Evolutionary conservation across 23 red algal species (phyloP).

Genomic region (Gracilariopsis chorda): DNA sequence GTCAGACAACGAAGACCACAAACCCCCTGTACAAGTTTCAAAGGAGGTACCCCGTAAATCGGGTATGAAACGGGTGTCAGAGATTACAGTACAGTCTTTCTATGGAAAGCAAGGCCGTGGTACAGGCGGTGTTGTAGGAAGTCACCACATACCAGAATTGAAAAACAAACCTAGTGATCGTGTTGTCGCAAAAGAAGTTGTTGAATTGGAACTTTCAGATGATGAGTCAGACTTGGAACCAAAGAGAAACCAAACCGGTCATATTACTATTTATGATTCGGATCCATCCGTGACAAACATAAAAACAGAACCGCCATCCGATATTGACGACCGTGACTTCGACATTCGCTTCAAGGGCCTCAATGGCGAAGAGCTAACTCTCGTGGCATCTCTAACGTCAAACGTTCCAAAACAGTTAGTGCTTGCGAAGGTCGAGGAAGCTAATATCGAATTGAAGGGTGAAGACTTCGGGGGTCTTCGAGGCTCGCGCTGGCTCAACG

Average conservation of each 20-base stretch:
- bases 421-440: slow-evolving; percentile 31
- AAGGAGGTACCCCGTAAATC: not conserved
- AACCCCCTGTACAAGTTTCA: not conserved
- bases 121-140: not conserved
- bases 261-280: not conserved
- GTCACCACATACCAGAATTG: not conserved
- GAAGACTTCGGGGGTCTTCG: slow-evolving; percentile 63
- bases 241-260: not conserved
- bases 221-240: not conserved
- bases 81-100: not conserved
- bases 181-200: not conserved
- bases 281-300: not conserved
- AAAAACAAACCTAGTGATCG: not conserved
- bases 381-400: not conserved
- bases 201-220: not conserved
- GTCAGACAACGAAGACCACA: not conserved
- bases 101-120: not conserved
- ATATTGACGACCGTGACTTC: not conserved
- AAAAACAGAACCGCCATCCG: not conserved
- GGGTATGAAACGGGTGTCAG: not conserved
- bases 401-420: slow-evolving; percentile 13
- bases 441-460: slow-evolving; percentile 39
- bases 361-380: not conserved
- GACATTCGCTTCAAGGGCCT: slow-evolving; percentile 26
- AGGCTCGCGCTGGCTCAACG: slow-evolving; percentile 68